Evolutionary conservation across 352 stramenopile species (phyloP).

Genomic region (Globisporangium canariense): DNA sequence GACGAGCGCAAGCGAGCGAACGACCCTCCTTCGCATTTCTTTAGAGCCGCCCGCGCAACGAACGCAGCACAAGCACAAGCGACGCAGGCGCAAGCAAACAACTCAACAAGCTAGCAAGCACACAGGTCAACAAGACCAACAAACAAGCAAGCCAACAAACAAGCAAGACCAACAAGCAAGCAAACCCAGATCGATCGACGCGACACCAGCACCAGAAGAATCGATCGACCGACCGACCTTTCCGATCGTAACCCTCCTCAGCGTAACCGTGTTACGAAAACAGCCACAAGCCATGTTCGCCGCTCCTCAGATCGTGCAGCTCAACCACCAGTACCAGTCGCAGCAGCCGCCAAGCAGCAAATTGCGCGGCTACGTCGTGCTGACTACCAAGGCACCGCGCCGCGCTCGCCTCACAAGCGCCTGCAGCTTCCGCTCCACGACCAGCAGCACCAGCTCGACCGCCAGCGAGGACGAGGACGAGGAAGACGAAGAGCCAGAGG

Average conservation of each 20-base stretch:
- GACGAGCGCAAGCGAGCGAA: constrained; percentile 4
- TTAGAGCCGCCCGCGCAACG: background rate
- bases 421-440: constrained; percentile 24
- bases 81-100: background rate
- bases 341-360: constrained; percentile 4
- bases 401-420: constrained; percentile 29
- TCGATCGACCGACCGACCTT: constrained; percentile 1
- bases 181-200: background rate
- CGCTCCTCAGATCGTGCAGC: background rate
- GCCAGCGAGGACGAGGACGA: constrained; percentile 35
- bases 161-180: background rate
- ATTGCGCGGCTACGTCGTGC: constrained; percentile 19
- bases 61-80: background rate
- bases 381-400: constrained; percentile 22
- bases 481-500: constrained; percentile 15
- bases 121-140: background rate
- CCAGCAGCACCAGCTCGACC: constrained; percentile 29
- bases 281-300: background rate
- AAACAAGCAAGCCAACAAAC: background rate
- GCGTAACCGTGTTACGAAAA: constrained; percentile 3
- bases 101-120: background rate
- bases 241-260: background rate
- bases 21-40: constrained; percentile 2
- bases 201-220: background rate
- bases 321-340: background rate